A percentile compares a stretch with the other conserved stretches of the same genome.
phyloP scores from a whole-genome alignment of 768 basidiomycete species.

The Phallus indusiatus region DNA sequence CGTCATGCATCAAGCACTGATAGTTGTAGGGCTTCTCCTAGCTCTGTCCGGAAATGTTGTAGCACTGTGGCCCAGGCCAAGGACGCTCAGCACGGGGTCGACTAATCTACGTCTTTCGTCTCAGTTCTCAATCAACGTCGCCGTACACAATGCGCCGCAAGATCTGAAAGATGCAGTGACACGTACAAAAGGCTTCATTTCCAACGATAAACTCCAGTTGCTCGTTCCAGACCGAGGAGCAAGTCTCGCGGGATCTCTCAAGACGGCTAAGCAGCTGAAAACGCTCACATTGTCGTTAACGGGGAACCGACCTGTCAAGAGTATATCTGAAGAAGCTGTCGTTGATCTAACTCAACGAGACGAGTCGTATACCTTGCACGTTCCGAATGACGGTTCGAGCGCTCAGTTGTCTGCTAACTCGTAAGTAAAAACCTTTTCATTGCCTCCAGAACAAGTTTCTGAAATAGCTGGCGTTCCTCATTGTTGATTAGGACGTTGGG shows the following conservation, averaged over 20 bases:
- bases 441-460: neutral
- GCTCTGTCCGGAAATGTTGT: neutral
- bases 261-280: conserved; percentile 31
- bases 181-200: conserved; percentile 35
- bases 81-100: conserved; percentile 29
- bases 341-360: conserved; percentile 38
- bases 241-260: conserved; percentile 30
- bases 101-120: conserved; percentile 36
- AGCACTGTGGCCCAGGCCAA: conserved; percentile 31
- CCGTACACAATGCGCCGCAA: conserved; percentile 34
- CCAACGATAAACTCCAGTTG: conserved; percentile 46
- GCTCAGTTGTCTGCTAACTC: conserved; percentile 52
- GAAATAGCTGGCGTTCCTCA: neutral
- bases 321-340: conserved; percentile 46
- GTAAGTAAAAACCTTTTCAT: conserved; percentile 6
- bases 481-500: conserved; percentile 39
- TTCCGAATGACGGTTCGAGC: conserved; percentile 44
- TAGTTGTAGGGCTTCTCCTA: neutral
- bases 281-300: conserved; percentile 36
- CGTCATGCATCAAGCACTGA: too few relatives aligned
- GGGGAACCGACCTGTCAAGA: conserved; percentile 20
- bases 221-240: conserved; percentile 52
- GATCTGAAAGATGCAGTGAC: conserved; percentile 52
- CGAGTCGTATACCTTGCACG: conserved; percentile 50
- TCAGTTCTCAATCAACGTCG: conserved; percentile 40